Evolutionary conservation across 129 eudicot species (phyloP), one percentile per base, ranked within the genome.

Genomic region (carrot (Daucus carota)): DNA sequence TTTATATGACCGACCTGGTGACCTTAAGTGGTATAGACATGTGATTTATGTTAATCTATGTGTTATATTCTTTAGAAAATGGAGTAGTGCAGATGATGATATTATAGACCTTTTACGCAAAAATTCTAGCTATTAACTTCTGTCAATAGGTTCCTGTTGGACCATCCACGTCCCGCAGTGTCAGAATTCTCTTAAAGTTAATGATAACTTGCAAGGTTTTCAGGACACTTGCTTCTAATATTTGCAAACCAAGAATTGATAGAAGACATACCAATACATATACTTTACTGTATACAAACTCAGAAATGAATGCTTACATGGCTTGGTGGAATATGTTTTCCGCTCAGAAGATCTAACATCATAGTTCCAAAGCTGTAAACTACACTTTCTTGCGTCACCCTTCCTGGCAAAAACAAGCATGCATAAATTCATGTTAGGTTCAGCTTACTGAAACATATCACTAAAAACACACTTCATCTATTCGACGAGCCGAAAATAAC

Each of bases 271-370:
- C 13, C 38, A 26, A 17, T 11, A 6, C 13, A 45, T 13, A 17
- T 22, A 42, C 6, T 71, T 16, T 4, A 41, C n/a, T 79, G 31
- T 17, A 12, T 59, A 42, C 12, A 20, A 14, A 28, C 66, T 31
- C 46, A 31, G 45, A 72, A 0, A 52, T 36, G 46, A 32, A 73
- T 45, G 46, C 80, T 84, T 87, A 88, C 98, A 44, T 93, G 98
- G 81, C 98, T 93, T 5, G 98, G 98, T 17, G 98, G 98, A 77
- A 92, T 92, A 83, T 92, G 98, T 54, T 92, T 92, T 85, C 98
- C 98, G 20, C 96, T 92, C 71, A 93, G 80, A 84, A 93, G 98
- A 90, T 93, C 98, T 13, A 93, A 90, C 82, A 93, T 78, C 79
- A 93, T 81, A 75, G 98, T 93, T 59, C 98, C 98, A 20, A 93